phyloP scores from a whole-genome alignment of 306 rosid genomes.

The Sindora glabra region DNA sequence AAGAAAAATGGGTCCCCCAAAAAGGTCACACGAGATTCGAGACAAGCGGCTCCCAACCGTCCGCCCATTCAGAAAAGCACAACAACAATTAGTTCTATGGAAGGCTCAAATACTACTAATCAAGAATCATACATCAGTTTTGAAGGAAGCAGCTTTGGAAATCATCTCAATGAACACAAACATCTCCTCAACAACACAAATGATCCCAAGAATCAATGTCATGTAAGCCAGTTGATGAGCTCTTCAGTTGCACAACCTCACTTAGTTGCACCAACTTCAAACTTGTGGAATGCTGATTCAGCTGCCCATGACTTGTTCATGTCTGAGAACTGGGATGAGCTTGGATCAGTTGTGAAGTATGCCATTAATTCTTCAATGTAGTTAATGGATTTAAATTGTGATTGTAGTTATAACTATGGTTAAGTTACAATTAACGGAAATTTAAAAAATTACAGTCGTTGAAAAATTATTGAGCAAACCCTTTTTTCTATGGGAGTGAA shows the following conservation, averaged over 20 bases:
- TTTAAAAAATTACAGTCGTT: too few species aligned
- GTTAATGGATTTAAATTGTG: too few species aligned
- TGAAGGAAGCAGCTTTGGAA: conserved; percentile 9
- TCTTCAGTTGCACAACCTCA: conserved; percentile 21
- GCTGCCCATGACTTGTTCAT: conserved; percentile 21
- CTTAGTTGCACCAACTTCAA: conserved; percentile 19
- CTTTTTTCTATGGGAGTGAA: too few species aligned
- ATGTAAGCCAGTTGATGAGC: conserved; percentile 14
- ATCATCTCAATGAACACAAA: conserved; percentile 30
- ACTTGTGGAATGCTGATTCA: conserved; percentile 22
- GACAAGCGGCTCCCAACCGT: conserved; percentile 26
- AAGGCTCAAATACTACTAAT: conserved; percentile 18
- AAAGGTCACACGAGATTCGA: conserved; percentile 47
- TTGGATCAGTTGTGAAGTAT: conserved; percentile 57
- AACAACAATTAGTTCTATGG: conserved; percentile 12
- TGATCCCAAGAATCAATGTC: conserved; percentile 14
- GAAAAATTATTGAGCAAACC: too few species aligned
- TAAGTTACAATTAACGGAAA: too few species aligned
- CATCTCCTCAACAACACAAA: conserved; percentile 1
- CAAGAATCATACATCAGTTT: conserved; percentile 48
- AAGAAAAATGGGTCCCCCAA: conserved; percentile 46
- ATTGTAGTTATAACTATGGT: too few species aligned
- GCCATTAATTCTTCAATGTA: conserved; percentile 40
- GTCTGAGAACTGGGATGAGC: conserved; percentile 71
- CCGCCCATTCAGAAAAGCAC: conserved; percentile 7